These are phyloP conservation scores for Glebionis coronaria DNA, from an alignment of 129 eudicot genomes.

Conservation along the genomic window DNA sequence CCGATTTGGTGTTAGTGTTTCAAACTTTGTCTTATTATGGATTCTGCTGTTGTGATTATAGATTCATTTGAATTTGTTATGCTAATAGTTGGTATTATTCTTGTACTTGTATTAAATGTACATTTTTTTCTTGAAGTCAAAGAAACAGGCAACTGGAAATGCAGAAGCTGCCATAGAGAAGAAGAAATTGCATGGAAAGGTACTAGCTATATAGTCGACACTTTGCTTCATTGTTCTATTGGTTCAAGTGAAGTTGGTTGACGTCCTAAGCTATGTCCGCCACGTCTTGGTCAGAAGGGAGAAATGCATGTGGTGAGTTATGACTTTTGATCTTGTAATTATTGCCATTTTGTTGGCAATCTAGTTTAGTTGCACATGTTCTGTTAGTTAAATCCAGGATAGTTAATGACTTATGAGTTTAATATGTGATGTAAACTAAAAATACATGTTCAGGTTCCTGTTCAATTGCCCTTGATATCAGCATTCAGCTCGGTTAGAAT, in stretches of 20 bases:
- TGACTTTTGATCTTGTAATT: slow-evolving; percentile 7
- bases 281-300: slow-evolving; percentile 95
- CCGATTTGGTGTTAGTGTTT: not conserved
- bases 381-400: not conserved
- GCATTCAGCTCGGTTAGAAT: slow-evolving; percentile 81
- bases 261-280: slow-evolving; percentile 94
- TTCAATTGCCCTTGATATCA: slow-evolving; percentile 81
- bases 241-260: slow-evolving; percentile 92
- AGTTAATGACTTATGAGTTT: not conserved
- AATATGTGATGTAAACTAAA: not conserved
- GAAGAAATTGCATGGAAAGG: too few relatives aligned
- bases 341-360: slow-evolving; percentile 12
- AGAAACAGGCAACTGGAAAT: too few relatives aligned
- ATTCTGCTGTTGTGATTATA: not conserved
- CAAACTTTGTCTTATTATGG: not conserved
- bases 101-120: too few relatives aligned
- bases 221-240: slow-evolving; percentile 85
- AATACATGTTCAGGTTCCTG: slow-evolving; percentile 60
- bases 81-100: too few relatives aligned
- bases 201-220: slow-evolving; percentile 90
- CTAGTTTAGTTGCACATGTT: not conserved
- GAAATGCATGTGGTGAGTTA: slow-evolving; percentile 98
- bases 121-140: slow-evolving; percentile 30
- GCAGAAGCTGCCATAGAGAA: too few relatives aligned
- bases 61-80: not conserved